Evolutionary conservation across 345 rosid species (phyloP).

Genomic region (Odontarrhena argentea): DNA sequence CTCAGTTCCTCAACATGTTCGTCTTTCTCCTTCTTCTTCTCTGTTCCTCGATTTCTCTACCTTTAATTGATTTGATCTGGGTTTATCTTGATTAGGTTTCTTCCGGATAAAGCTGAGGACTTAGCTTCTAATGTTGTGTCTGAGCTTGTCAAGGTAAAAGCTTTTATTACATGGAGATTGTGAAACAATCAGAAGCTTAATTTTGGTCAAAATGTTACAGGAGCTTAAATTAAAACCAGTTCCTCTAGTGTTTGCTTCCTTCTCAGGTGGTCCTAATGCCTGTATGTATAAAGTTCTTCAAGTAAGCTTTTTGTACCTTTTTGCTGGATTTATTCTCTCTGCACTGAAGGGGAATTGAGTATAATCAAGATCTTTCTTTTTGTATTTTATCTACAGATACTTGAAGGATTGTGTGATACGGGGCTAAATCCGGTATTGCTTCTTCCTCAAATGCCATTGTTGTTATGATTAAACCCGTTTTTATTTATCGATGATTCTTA

Average conservation of each 20-base stretch:
- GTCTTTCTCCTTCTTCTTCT: constrained; percentile 11
- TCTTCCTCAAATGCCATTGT: background rate
- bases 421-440: constrained; percentile 53
- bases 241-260: constrained; percentile 82
- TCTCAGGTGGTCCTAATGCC: constrained; percentile 91
- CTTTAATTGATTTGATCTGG: background rate
- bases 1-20: constrained; percentile 80
- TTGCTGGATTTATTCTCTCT: background rate
- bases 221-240: constrained; percentile 73
- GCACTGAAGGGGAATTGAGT: background rate
- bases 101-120: constrained; percentile 75
- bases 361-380: constrained; percentile 1
- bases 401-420: constrained; percentile 60
- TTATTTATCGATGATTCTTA: constrained; percentile 11
- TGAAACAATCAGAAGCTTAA: background rate
- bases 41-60: background rate
- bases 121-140: constrained; percentile 64
- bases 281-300: constrained; percentile 93
- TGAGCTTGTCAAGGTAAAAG: constrained; percentile 64
- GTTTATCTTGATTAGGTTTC: constrained; percentile 58
- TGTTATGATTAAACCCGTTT: constrained; percentile 1
- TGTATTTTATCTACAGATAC: constrained; percentile 56
- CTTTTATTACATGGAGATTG: background rate
- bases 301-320: constrained; percentile 46
- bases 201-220: constrained; percentile 40